phyloP scores from a whole-genome alignment of 2,329 filamentous ascomycete species.

The Graphilbum sp. region DNA sequence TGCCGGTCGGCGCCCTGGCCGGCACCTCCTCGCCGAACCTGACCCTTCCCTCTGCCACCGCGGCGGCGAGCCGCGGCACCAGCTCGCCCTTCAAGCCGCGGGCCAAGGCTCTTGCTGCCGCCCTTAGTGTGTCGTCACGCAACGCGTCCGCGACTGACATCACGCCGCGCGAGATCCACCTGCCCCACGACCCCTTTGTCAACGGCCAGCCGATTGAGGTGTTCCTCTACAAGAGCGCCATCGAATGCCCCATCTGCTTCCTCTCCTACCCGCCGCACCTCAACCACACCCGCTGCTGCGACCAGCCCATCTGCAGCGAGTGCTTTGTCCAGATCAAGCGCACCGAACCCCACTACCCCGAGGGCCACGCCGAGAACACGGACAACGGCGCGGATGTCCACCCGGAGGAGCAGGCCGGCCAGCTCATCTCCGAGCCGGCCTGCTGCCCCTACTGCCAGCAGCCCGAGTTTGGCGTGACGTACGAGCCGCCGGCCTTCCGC shows the following conservation, averaged over 20 bases:
- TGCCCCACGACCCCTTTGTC: constrained; percentile 72
- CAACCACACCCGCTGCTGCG: constrained; percentile 87
- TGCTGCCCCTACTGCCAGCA: constrained; percentile 91
- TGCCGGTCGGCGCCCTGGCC: constrained; percentile 29
- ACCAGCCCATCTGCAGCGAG: constrained; percentile 92
- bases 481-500: constrained; percentile 75
- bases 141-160: constrained; percentile 59
- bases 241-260: constrained; percentile 92
- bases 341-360: constrained; percentile 75
- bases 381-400: constrained; percentile 13
- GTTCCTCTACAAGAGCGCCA: constrained; percentile 78
- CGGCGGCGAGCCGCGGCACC: constrained; percentile 21
- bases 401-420: constrained; percentile 37
- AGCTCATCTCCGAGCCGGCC: constrained; percentile 79
- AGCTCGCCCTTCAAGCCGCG: constrained; percentile 58
- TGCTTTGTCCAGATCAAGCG: constrained; percentile 98
- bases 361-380: constrained; percentile 44
- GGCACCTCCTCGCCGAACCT: constrained; percentile 64
- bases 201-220: constrained; percentile 92
- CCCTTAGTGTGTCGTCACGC: constrained; percentile 57
- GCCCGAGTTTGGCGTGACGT: constrained; percentile 91
- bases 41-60: constrained; percentile 26
- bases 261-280: constrained; percentile 88
- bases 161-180: constrained; percentile 56
- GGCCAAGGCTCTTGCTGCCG: constrained; percentile 75